These are phyloP conservation scores for Crithidia sp. DNA, from an alignment of 208 protist genomes.

Conservation along the genomic window DNA sequence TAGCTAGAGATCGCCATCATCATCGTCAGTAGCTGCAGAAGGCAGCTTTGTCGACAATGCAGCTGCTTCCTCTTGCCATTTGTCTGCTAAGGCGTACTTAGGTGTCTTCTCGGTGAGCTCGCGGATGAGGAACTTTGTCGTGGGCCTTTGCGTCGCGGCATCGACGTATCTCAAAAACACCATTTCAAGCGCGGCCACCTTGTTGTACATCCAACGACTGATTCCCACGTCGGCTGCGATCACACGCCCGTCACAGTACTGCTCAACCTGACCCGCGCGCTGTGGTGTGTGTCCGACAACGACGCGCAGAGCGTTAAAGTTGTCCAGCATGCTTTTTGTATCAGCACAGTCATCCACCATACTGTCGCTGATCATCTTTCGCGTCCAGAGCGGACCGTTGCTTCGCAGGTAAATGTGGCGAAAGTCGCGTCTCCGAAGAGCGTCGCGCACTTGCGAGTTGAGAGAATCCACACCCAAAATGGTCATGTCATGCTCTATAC, in stretches of 20 bases:
- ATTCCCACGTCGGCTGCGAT: conserved; percentile 79
- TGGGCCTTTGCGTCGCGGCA: conserved; percentile 4
- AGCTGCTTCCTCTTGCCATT: neutral
- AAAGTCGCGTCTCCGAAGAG: conserved; percentile 41
- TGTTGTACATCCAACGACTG: conserved; percentile 78
- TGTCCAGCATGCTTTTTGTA: conserved; percentile 36
- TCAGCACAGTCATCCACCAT: conserved; percentile 51
- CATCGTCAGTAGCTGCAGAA: neutral
- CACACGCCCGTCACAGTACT: conserved; percentile 63
- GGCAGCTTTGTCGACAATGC: conserved; percentile 6
- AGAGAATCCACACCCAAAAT: conserved; percentile 35
- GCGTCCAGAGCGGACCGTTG: conserved; percentile 74
- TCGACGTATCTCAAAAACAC: conserved; percentile 37
- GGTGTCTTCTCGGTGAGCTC: conserved; percentile 30
- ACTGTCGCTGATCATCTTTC: conserved; percentile 68
- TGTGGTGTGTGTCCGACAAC: conserved; percentile 85
- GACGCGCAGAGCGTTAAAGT: conserved; percentile 49
- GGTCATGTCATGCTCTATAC: conserved; percentile 43
- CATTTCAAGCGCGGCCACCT: conserved; percentile 66
- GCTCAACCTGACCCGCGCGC: conserved; percentile 51
- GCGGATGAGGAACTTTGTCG: conserved; percentile 29
- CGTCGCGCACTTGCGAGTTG: conserved; percentile 49
- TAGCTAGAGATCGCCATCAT: conserved; percentile 12
- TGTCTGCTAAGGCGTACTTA: neutral
- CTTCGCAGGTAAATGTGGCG: conserved; percentile 41